Conservation (phyloP, 2,329 filamentous ascomycete species). For the Talaromyces sp. region DNA sequence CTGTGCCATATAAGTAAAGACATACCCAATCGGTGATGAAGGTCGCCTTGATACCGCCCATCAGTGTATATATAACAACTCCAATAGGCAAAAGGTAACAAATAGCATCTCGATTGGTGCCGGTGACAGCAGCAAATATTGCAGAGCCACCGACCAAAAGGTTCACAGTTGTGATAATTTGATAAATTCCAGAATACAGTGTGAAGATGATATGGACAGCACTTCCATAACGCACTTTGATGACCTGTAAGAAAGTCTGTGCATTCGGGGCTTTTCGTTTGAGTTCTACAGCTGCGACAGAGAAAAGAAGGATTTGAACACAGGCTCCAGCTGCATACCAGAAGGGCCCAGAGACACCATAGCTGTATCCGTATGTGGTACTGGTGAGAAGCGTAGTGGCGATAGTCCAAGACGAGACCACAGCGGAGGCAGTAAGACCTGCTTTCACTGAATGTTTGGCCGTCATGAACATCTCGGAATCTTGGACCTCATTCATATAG, state of each 20-base stretch:
- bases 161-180: conserved; percentile 4
- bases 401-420: conserved; percentile 49
- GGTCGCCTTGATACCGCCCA: conserved; percentile 50
- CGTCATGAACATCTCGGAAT: conserved; percentile 25
- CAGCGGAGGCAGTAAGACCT: conserved; percentile 44
- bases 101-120: conserved; percentile 30
- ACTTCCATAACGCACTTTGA: conserved; percentile 10
- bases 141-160: conserved; percentile 6
- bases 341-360: conserved; percentile 30
- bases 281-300: background rate
- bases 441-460: conserved; percentile 28
- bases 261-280: conserved; percentile 14
- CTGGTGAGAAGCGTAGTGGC: conserved; percentile 41
- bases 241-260: conserved; percentile 14
- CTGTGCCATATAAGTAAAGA: background rate
- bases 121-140: conserved; percentile 35
- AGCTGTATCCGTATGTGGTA: conserved; percentile 37
- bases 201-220: conserved; percentile 9
- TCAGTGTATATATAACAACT: conserved; percentile 48
- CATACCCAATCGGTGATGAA: conserved; percentile 45
- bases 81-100: conserved; percentile 30
- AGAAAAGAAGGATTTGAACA: background rate
- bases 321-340: conserved; percentile 13
- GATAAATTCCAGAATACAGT: background rate
- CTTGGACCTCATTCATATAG: conserved; percentile 19